Conservation (phyloP, 495 filamentous ascomycete genomes). For the Aspergillus funiculosus region DNA sequence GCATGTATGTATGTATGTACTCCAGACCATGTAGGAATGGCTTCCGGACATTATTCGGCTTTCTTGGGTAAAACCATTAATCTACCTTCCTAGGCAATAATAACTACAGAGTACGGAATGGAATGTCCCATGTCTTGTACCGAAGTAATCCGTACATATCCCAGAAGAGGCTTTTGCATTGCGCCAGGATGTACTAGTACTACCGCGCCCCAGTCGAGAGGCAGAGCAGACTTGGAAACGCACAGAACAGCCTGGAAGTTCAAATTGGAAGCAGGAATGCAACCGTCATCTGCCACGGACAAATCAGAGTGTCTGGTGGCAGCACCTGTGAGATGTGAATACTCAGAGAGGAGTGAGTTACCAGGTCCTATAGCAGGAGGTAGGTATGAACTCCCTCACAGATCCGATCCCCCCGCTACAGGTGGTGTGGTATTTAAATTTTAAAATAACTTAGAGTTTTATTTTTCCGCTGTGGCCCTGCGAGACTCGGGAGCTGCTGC, state of each 20-base stretch:
- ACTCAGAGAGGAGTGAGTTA: not conserved
- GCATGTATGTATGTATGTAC: too few species aligned
- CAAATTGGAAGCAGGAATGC: not conserved
- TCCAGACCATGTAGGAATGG: too few species aligned
- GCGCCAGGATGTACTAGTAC: not conserved
- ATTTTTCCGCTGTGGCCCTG: conserved; percentile 3
- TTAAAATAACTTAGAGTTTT: conserved; percentile 13
- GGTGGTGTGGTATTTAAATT: too few species aligned
- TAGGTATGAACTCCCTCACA: not conserved
- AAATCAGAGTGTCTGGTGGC: conserved; percentile 1
- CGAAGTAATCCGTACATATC: conserved; percentile 3
- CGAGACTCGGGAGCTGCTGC: not conserved
- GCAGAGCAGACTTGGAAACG: not conserved
- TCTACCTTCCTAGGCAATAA: too few species aligned
- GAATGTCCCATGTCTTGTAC: conserved; percentile 3
- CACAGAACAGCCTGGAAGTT: not conserved
- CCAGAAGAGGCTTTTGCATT: not conserved
- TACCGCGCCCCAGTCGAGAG: not conserved
- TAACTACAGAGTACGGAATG: too few species aligned
- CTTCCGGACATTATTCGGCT: too few species aligned
- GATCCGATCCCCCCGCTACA: not conserved
- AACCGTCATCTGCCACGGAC: not conserved
- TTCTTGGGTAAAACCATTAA: conserved; percentile 1
- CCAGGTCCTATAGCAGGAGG: too few species aligned
- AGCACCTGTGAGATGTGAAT: not conserved